A percentile compares a stretch with the other conserved stretches of the same genome.
These are phyloP conservation scores for Ceratobasidium sp. DNA, from an alignment of 1,284 basidiomycete genomes.

Conservation along the genomic window DNA sequence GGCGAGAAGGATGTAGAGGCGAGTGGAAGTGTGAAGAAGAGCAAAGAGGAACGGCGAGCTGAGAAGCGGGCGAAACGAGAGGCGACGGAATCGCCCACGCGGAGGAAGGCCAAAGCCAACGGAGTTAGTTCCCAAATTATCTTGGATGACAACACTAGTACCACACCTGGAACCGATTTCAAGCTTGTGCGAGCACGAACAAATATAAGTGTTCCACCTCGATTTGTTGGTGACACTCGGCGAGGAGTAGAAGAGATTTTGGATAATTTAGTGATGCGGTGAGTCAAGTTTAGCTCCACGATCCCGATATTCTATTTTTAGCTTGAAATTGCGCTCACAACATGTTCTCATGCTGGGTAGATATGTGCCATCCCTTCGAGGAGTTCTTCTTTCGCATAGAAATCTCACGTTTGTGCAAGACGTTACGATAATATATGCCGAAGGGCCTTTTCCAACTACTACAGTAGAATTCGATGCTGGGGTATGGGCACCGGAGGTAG, in stretches of 20 bases:
- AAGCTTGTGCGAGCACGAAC: constrained; percentile 75
- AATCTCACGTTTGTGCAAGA: constrained; percentile 78
- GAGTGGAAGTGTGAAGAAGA: constrained; percentile 52
- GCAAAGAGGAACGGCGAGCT: constrained; percentile 46
- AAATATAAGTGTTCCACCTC: constrained; percentile 84
- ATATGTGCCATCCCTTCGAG: constrained; percentile 88
- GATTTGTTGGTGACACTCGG: constrained; percentile 79
- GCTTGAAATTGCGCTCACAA: constrained; percentile 23
- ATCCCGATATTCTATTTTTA: not conserved
- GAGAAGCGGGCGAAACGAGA: constrained; percentile 54
- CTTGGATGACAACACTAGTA: not conserved
- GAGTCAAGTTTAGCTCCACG: constrained; percentile 54
- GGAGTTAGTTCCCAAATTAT: constrained; percentile 43
- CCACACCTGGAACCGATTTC: constrained; percentile 68
- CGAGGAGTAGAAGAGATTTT: constrained; percentile 88
- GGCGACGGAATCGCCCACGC: constrained; percentile 49
- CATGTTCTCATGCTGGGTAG: constrained; percentile 61
- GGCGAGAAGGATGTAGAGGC: constrained; percentile 49
- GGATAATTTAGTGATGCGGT: constrained; percentile 96
- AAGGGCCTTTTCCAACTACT: constrained; percentile 89
- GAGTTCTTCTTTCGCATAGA: constrained; percentile 91
- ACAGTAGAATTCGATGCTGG: constrained; percentile 85
- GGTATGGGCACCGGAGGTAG: constrained; percentile 91
- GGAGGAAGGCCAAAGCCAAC: constrained; percentile 63
- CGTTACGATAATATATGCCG: constrained; percentile 80